Evolutionary conservation across 768 basidiomycete genomes (phyloP).

Genomic region (Dioszegia crocea): DNA sequence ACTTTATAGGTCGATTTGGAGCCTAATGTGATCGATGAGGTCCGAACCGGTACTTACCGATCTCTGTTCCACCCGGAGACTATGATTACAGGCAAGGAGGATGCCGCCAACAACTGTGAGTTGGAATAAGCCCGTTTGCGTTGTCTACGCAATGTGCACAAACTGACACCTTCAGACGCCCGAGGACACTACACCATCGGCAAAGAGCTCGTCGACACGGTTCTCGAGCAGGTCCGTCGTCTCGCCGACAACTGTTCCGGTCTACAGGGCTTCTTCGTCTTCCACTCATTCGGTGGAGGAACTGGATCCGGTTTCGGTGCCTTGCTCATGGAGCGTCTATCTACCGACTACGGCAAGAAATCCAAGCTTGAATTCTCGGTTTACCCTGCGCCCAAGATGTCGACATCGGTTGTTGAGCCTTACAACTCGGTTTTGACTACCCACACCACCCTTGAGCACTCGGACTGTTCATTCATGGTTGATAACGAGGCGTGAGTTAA

Average conservation of each 20-base stretch:
- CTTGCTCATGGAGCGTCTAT: slow-evolving; percentile 91
- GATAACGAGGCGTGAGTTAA: slow-evolving; percentile 75
- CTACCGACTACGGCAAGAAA: slow-evolving; percentile 98
- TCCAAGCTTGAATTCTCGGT: slow-evolving; percentile 98
- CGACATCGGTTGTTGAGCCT: slow-evolving; percentile 95
- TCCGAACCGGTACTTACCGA: slow-evolving; percentile 90
- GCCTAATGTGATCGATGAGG: slow-evolving; percentile 96
- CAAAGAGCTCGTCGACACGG: slow-evolving; percentile 94
- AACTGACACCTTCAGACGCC: slow-evolving; percentile 61
- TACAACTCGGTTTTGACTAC: slow-evolving; percentile 96
- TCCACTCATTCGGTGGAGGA: slow-evolving; percentile 99
- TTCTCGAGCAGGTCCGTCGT: slow-evolving; percentile 94
- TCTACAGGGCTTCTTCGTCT: slow-evolving; percentile 99
- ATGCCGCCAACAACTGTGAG: slow-evolving; percentile 97
- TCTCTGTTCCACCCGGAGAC: slow-evolving; percentile 98
- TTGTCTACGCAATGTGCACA: not conserved
- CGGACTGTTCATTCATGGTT: slow-evolving; percentile 99
- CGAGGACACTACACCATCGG: slow-evolving; percentile 99
- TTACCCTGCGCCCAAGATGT: slow-evolving; percentile 89
- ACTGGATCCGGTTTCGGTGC: slow-evolving; percentile 99
- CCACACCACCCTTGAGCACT: slow-evolving; percentile 98
- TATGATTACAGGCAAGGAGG: slow-evolving; percentile 96
- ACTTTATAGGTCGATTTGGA: slow-evolving; percentile 56
- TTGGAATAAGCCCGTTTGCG: too few relatives aligned
- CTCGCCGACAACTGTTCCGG: slow-evolving; percentile 97